Conservation (phyloP, 352 stramenopile genomes). For the Phytophthora ramorum region DNA sequence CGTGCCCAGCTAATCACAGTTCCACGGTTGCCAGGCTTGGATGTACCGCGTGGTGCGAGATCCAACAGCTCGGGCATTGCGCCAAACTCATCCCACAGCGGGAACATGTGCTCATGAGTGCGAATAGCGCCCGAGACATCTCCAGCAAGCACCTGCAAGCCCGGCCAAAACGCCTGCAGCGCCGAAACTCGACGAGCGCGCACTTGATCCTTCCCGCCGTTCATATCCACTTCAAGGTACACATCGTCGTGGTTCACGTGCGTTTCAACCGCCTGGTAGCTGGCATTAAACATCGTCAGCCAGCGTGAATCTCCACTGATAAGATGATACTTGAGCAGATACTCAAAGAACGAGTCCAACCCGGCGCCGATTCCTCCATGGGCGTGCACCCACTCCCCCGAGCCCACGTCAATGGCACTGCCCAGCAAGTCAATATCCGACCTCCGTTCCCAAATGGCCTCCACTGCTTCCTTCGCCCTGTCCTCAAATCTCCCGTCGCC, state of each 20-base stretch:
- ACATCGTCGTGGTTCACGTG: conserved; percentile 80
- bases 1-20: conserved; percentile 79
- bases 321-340: conserved; percentile 97
- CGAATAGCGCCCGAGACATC: conserved; percentile 91
- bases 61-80: conserved; percentile 97
- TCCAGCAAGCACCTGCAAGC: conserved; percentile 95
- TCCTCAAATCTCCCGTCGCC: conserved; percentile 64
- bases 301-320: conserved; percentile 93
- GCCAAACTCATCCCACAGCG: conserved; percentile 94
- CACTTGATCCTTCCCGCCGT: conserved; percentile 63
- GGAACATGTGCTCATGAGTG: conserved; percentile 94
- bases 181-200: conserved; percentile 77
- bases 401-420: conserved; percentile 94
- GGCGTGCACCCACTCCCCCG: conserved; percentile 80
- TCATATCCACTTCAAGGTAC: conserved; percentile 91
- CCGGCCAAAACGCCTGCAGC: conserved; percentile 97
- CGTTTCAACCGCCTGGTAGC: conserved; percentile 78
- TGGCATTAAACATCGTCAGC: conserved; percentile 93
- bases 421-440: conserved; percentile 93
- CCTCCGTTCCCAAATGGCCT: conserved; percentile 80
- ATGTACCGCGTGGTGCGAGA: conserved; percentile 44
- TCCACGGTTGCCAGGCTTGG: conserved; percentile 35
- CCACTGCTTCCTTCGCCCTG: conserved; percentile 63
- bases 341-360: conserved; percentile 98
- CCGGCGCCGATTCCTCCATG: conserved; percentile 92